A percentile compares a stretch with the other conserved stretches of the same genome.
Evolutionary conservation across 2,329 filamentous ascomycete species (phyloP).

Genomic region (Camptophora hylomeconis): DNA sequence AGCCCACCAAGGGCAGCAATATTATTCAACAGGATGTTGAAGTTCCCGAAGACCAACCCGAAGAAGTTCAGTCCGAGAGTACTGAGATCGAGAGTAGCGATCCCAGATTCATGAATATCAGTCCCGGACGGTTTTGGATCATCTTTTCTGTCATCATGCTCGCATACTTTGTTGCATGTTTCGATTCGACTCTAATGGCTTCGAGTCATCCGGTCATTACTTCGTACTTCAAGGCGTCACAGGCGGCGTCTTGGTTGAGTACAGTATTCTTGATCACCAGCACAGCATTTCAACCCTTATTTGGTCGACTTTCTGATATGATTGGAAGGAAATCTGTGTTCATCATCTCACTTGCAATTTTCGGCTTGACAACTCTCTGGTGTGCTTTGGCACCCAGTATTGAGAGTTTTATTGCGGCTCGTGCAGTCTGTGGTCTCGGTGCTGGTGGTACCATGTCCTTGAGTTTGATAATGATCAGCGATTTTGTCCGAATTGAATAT

Average conservation of each 20-base stretch:
- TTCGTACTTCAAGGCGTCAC: slow-evolving; percentile 63
- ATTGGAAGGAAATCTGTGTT: slow-evolving; percentile 47
- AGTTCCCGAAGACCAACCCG: neutral
- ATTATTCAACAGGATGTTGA: neutral
- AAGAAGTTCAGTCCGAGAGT: neutral
- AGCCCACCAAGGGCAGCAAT: slow-evolving; percentile 3
- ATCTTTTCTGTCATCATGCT: slow-evolving; percentile 47
- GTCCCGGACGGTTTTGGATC: slow-evolving; percentile 41
- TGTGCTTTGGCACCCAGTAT: slow-evolving; percentile 54
- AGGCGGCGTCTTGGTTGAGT: slow-evolving; percentile 69
- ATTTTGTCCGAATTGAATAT: slow-evolving; percentile 52
- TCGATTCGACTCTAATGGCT: slow-evolving; percentile 70
- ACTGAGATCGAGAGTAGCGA: slow-evolving; percentile 1
- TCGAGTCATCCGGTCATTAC: slow-evolving; percentile 70
- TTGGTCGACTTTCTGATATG: slow-evolving; percentile 58
- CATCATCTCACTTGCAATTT: slow-evolving; percentile 50
- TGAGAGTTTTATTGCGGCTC: slow-evolving; percentile 50
- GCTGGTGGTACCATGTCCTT: slow-evolving; percentile 59
- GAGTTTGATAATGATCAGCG: slow-evolving; percentile 46
- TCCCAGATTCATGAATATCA: slow-evolving; percentile 10
- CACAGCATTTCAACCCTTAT: slow-evolving; percentile 65
- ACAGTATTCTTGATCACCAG: slow-evolving; percentile 66
- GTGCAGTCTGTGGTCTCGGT: slow-evolving; percentile 49
- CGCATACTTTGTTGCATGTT: slow-evolving; percentile 45
- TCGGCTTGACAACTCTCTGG: slow-evolving; percentile 48